phyloP scores from a whole-genome alignment of 129 eudicot genomes.

The Lactuca sativa region DNA sequence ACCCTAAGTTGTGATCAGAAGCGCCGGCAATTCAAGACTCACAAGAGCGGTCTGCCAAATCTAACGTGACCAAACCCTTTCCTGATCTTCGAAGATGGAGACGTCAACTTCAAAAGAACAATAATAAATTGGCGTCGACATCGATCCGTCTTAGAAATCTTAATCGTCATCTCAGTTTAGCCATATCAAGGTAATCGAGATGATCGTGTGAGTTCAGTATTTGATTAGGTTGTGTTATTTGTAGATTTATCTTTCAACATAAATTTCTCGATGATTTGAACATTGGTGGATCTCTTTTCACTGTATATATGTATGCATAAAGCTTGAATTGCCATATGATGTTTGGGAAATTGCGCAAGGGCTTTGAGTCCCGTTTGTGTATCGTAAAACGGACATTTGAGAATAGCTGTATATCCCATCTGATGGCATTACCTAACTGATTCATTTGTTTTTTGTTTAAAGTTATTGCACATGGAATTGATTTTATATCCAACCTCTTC shows the following conservation, averaged over 20 bases:
- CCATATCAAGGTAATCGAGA: constrained; percentile 20
- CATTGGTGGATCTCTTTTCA: not conserved
- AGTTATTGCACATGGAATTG: not conserved
- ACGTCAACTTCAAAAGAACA: not conserved
- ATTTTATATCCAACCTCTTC: not conserved
- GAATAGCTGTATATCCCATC: constrained; percentile 52
- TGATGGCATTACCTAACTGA: constrained; percentile 46
- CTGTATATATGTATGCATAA: not conserved
- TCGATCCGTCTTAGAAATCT: constrained; percentile 15
- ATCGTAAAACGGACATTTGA: constrained; percentile 44
- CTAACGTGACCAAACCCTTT: not conserved
- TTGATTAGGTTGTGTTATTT: not conserved
- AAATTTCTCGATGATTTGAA: not conserved
- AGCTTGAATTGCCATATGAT: constrained; percentile 51
- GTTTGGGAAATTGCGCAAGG: constrained; percentile 92
- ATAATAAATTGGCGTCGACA: not conserved
- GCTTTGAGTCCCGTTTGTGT: constrained; percentile 65
- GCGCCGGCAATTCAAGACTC: constrained; percentile 1
- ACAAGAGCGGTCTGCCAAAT: not conserved
- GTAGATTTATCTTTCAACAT: not conserved
- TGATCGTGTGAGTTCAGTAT: not conserved
- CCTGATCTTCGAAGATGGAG: constrained; percentile 7
- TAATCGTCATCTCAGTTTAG: not conserved
- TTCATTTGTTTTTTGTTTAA: not conserved
- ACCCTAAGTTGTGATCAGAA: not conserved